Evolutionary conservation across 1,284 basidiomycete species (phyloP).

Genomic region (Trametes versicolor): DNA sequence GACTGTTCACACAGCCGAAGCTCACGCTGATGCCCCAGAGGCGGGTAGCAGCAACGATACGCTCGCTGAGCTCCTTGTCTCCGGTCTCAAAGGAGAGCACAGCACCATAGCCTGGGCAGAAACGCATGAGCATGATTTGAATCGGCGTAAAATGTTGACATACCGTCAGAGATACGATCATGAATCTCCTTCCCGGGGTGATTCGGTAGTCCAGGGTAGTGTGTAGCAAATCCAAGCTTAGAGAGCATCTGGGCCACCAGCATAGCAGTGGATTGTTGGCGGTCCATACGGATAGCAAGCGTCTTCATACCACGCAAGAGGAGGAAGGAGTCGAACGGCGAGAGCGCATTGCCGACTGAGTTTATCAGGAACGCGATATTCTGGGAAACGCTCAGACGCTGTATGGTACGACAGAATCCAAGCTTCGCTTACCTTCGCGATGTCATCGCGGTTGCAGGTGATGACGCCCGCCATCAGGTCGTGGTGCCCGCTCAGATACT

Average conservation of each 20-base stretch:
- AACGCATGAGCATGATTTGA: not conserved
- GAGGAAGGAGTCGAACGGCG: conserved; percentile 96
- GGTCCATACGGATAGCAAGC: conserved; percentile 95
- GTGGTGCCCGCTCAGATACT: conserved; percentile 98
- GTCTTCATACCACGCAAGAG: conserved; percentile 97
- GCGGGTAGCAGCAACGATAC: conserved; percentile 91
- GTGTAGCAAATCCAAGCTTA: conserved; percentile 89
- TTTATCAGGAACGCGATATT: conserved; percentile 94
- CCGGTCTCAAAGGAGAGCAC: conserved; percentile 97
- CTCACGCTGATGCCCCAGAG: conserved; percentile 99
- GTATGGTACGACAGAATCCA: not conserved
- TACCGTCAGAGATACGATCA: conserved; percentile 86
- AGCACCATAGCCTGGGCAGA: conserved; percentile 70
- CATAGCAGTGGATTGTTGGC: conserved; percentile 88
- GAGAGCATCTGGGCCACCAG: conserved; percentile 91
- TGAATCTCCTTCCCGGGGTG: conserved; percentile 92
- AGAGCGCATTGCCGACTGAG: conserved; percentile 95
- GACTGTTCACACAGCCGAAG: conserved; percentile 97
- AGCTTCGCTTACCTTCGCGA: conserved; percentile 75
- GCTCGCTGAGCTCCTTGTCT: conserved; percentile 90
- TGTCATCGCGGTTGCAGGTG: conserved; percentile 90
- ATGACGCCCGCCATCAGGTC: conserved; percentile 99
- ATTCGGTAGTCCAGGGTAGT: conserved; percentile 91
- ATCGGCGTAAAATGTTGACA: conserved; percentile 3
- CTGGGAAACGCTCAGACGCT: conserved; percentile 48